These are phyloP conservation scores for Xylaria bambusicola DNA, from an alignment of 495 filamentous ascomycete genomes.

Conservation along the genomic window DNA sequence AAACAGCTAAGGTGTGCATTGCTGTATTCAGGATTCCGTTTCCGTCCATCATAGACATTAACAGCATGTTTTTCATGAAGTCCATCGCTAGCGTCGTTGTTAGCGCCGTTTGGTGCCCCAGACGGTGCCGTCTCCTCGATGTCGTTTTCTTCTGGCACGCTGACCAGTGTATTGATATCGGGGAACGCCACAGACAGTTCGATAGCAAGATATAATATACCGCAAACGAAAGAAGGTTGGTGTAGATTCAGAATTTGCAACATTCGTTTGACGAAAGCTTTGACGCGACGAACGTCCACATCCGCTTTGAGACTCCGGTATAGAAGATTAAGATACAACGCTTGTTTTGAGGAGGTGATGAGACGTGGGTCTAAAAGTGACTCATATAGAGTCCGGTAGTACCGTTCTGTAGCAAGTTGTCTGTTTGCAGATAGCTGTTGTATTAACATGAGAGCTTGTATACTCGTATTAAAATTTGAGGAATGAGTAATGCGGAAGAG, in stretches of 20 bases:
- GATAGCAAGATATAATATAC: conserved; percentile 80
- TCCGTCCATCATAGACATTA: conserved; percentile 75
- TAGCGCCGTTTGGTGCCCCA: conserved; percentile 25
- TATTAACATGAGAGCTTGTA: conserved; percentile 93
- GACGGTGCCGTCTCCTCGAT: conserved; percentile 32
- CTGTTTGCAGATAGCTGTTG: conserved; percentile 85
- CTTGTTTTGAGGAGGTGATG: conserved; percentile 87
- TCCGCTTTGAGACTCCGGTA: conserved; percentile 87
- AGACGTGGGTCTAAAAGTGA: conserved; percentile 89
- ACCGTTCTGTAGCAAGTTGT: conserved; percentile 76
- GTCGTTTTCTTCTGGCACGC: conserved; percentile 68
- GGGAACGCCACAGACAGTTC: conserved; percentile 78
- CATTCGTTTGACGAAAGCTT: conserved; percentile 92
- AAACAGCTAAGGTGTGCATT: conserved; percentile 88
- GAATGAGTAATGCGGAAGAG: conserved; percentile 95
- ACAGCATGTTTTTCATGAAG: conserved; percentile 17
- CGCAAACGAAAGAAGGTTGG: conserved; percentile 89
- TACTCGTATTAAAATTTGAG: conserved; percentile 97
- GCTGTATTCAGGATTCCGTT: conserved; percentile 86
- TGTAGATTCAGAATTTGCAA: conserved; percentile 84
- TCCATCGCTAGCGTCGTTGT: conserved; percentile 7
- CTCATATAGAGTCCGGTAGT: conserved; percentile 94
- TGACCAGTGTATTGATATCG: conserved; percentile 70
- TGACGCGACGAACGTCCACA: conserved; percentile 80
- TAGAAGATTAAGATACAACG: conserved; percentile 88